Percentiles rank a stretch among this genome's conserved stretches.
Conservation (phyloP, 2,329 filamentous ascomycete genomes). For the Emydomyces testavorans region DNA sequence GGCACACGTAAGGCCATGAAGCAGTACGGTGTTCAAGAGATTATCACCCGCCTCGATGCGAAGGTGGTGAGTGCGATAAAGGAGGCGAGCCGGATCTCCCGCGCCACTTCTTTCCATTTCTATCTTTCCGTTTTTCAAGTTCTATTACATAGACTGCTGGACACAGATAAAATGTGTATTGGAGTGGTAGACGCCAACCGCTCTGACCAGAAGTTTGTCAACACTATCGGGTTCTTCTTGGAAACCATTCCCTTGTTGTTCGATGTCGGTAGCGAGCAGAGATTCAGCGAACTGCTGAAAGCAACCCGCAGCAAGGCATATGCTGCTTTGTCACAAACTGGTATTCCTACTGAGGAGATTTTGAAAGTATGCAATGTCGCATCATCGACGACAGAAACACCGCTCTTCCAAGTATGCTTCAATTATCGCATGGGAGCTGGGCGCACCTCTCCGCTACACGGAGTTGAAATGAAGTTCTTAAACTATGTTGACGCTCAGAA, state of each 20-base stretch:
- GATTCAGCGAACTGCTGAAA: conserved; percentile 26
- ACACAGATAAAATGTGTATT: conserved; percentile 35
- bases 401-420: conserved; percentile 42
- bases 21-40: background rate
- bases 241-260: conserved; percentile 42
- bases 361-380: conserved; percentile 35
- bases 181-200: conserved; percentile 40
- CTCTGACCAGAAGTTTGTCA: conserved; percentile 22
- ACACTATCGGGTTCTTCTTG: conserved; percentile 38
- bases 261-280: conserved; percentile 15
- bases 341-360: conserved; percentile 41
- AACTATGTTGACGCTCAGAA: conserved; percentile 16
- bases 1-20: background rate
- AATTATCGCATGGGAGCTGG: conserved; percentile 35
- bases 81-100: conserved; percentile 17
- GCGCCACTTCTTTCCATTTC: conserved; percentile 38
- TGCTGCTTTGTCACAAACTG: conserved; percentile 33
- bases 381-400: conserved; percentile 31
- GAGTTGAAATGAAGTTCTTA: background rate
- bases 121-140: conserved; percentile 34
- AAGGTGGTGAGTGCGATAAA: conserved; percentile 19
- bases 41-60: background rate
- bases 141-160: conserved; percentile 28
- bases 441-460: conserved; percentile 15
- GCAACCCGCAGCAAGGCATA: conserved; percentile 22